Conservation (phyloP, 768 basidiomycete species). For the Serendipita vermifera region DNA sequence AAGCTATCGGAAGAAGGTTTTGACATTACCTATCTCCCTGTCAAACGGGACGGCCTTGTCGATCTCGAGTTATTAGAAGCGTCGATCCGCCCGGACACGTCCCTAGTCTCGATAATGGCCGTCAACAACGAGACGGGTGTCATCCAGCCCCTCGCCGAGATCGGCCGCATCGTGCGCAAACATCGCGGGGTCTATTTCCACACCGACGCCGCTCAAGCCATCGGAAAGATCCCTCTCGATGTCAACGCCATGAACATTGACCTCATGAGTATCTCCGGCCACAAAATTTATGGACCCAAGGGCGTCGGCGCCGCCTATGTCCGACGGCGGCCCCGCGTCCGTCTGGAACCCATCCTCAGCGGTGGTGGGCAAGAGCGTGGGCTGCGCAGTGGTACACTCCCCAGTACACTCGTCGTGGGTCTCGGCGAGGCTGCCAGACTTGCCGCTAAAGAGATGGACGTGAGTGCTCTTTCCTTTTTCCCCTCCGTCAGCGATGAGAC, state of each 20-base stretch:
- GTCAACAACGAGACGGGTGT: conserved; percentile 99
- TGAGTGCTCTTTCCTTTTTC: conserved; percentile 35
- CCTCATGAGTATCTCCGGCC: conserved; percentile 89
- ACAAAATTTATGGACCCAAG: conserved; percentile 98
- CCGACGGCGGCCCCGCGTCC: conserved; percentile 77
- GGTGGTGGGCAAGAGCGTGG: conserved; percentile 98
- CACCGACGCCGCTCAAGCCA: conserved; percentile 94
- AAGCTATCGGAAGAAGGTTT: conserved; percentile 94
- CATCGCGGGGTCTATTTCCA: conserved; percentile 90
- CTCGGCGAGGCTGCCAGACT: conserved; percentile 90
- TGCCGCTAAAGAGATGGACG: conserved; percentile 83
- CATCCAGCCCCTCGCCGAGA: conserved; percentile 93
- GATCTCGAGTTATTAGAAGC: conserved; percentile 65
- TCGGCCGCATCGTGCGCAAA: conserved; percentile 72
- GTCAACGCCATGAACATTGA: conserved; percentile 95
- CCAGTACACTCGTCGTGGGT: conserved; percentile 78
- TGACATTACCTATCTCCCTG: conserved; percentile 95
- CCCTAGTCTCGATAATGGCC: conserved; percentile 93
- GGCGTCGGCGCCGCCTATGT: conserved; percentile 93
- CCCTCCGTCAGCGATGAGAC: conserved; percentile 22
- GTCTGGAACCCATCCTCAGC: conserved; percentile 86
- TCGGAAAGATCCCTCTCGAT: conserved; percentile 80
- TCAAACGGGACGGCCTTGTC: conserved; percentile 72
- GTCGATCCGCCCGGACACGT: conserved; percentile 85
- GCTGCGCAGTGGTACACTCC: conserved; percentile 84